Evolutionary conservation across 768 basidiomycete genomes (phyloP).

Genomic region (Naganishia onofrii): DNA sequence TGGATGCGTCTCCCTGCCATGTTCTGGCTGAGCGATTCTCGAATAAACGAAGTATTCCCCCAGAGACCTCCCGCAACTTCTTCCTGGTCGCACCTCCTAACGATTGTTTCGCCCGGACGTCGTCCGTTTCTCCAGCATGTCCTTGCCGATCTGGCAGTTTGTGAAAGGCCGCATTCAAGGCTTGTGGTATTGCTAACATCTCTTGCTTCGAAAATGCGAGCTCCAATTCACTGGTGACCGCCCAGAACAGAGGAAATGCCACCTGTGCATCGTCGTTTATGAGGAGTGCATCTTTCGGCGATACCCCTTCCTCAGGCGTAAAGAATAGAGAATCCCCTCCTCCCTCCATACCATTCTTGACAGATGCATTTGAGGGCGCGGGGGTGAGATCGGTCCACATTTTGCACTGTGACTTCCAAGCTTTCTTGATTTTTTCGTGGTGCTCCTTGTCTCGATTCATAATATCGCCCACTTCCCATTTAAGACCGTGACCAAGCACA

Average conservation of each 20-base stretch:
- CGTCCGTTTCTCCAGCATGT: not conserved
- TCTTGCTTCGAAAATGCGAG: conserved; percentile 1
- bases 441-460: conserved; percentile 22
- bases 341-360: not conserved
- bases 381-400: not conserved
- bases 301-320: not conserved
- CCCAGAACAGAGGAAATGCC: conserved; percentile 26
- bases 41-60: not conserved
- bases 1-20: not conserved
- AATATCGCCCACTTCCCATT: conserved; percentile 26
- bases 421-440: conserved; percentile 10
- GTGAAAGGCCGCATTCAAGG: not conserved
- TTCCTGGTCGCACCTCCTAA: not conserved
- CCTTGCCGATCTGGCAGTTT: not conserved
- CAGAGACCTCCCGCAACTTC: not conserved
- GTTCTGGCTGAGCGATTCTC: not conserved
- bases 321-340: conserved; percentile 20
- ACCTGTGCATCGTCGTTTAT: conserved; percentile 30
- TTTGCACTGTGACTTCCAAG: conserved; percentile 26
- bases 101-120: not conserved
- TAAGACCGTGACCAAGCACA: conserved; percentile 14
- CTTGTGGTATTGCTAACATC: not conserved
- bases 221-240: not conserved
- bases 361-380: no score
- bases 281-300: conserved; percentile 11